Base-by-base conservation (phyloP, 2,329 filamentous ascomycete genomes). In the Epichloe brachyelytri region DNA sequence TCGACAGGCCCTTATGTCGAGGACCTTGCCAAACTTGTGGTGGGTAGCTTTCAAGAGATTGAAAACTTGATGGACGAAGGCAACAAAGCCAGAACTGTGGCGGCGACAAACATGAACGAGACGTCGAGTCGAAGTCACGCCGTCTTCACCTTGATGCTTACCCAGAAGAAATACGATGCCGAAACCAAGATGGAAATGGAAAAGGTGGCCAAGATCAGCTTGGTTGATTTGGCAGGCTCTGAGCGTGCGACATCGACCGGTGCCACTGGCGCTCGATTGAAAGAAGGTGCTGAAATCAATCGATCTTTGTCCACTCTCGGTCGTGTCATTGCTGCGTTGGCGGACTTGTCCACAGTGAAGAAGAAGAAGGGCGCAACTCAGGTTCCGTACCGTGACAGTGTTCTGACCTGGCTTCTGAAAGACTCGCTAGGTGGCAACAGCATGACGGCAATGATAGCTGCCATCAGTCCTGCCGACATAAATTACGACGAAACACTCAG, bases 71-170 rank as follows among this genome's bases (percentile, higher is more conserved):
- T 98, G 93, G 93, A 98, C 64, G 91, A 97, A 70, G 93, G 93
- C 62, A 98, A 98, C 75, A 98, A 98, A 71, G 93, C 93, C 36
- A 80, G 93, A 74, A 98, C 93, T 0, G 93, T 98, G 39, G 93
- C 93, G 3, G 93, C 93, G 7, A 98, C 93, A 39, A 98, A 97
- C 77, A 98, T 98, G 93, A 98, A 98, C 75, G 93, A 97, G 69
- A 98, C 94, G 0, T 96, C 89, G 54, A 95, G 89, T 78, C 85
- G 93, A 74, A 97, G 91, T 65, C 93, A 98, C 68, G 93, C 93
- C 40, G 94, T 98, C 48, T 98, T 98, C 66, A 98, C 94, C 19
- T 75, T 98, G 50, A 97, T 91, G 62, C 74, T 98, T 45, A 95
- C 89, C 0, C 93, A 98, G 67, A 97, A 96, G 68, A 83, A 87